Evolutionary conservation across 106 monocot genomes (phyloP).

Genomic region (Amphibolis antarctica): DNA sequence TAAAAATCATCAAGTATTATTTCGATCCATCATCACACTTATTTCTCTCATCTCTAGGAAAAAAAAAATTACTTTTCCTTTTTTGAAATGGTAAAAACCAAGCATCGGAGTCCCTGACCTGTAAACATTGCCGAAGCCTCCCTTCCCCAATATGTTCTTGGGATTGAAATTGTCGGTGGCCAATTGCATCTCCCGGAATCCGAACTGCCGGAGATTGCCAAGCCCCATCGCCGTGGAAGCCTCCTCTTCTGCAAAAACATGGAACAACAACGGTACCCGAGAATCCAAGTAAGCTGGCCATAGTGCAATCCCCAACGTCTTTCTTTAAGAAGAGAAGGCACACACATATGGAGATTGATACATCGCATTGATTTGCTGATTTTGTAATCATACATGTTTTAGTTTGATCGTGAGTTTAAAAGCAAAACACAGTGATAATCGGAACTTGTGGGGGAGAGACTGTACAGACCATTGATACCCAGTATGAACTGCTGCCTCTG

Average conservation of each 20-base stretch:
- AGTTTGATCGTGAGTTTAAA: no score
- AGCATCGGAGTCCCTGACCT: background rate
- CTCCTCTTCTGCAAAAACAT: constrained; percentile 20
- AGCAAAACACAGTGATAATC: no score
- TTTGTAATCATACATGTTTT: no score
- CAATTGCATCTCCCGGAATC: constrained; percentile 42
- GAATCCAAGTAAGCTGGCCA: background rate
- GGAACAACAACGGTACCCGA: background rate
- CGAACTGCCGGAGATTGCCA: constrained; percentile 78
- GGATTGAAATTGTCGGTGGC: constrained; percentile 81
- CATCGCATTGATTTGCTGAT: no score
- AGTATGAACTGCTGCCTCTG: constrained; percentile 35
- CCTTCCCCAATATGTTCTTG: constrained; percentile 66
- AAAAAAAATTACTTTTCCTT: no score
- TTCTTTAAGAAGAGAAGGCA: no score
- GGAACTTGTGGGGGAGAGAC: background rate
- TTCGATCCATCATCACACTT: no score
- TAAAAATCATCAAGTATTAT: no score
- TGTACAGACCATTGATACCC: constrained; percentile 34
- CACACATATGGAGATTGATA: no score
- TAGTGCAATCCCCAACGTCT: no score
- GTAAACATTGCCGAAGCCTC: constrained; percentile 93
- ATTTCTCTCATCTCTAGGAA: no score
- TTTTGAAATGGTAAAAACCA: background rate
- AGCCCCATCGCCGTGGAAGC: constrained; percentile 17